Evolutionary conservation across 495 filamentous ascomycete genomes (phyloP).

Genomic region (Hypoxylon fuscum): DNA sequence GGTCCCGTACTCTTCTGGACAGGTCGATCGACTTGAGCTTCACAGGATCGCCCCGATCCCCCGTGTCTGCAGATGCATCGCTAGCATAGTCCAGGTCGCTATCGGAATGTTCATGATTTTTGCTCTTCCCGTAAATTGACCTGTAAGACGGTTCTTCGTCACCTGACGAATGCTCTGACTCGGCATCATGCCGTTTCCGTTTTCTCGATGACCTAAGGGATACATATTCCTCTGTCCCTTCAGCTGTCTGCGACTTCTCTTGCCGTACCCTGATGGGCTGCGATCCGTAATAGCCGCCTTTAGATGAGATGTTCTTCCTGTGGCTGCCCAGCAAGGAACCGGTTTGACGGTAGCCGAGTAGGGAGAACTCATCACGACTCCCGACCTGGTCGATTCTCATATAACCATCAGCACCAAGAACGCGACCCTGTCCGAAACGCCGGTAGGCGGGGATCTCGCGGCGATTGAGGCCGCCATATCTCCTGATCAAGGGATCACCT

Average conservation of each 20-base stretch:
- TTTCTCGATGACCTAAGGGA: conserved; percentile 49
- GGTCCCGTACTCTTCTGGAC: conserved; percentile 63
- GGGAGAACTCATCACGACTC: conserved; percentile 48
- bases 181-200: conserved; percentile 46
- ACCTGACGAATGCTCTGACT: conserved; percentile 43
- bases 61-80: conserved; percentile 51
- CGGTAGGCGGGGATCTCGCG: conserved; percentile 52
- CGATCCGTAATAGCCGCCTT: conserved; percentile 36
- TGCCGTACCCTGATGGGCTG: conserved; percentile 41
- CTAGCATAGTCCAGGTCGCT: conserved; percentile 63
- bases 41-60: conserved; percentile 44
- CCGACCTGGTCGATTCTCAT: conserved; percentile 50
- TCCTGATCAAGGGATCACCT: conserved; percentile 55
- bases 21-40: conserved; percentile 66
- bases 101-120: conserved; percentile 50
- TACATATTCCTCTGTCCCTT: conserved; percentile 49
- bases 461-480: conserved; percentile 54
- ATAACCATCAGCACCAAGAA: conserved; percentile 50
- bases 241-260: conserved; percentile 21
- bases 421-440: conserved; percentile 50
- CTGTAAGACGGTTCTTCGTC: conserved; percentile 70
- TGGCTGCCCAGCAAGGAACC: conserved; percentile 50
- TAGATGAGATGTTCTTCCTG: conserved; percentile 46
- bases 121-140: conserved; percentile 74
- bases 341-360: conserved; percentile 37